These are phyloP conservation scores for Xylariaceae sp. DNA, from an alignment of 2,329 filamentous ascomycete genomes.

Conservation along the genomic window DNA sequence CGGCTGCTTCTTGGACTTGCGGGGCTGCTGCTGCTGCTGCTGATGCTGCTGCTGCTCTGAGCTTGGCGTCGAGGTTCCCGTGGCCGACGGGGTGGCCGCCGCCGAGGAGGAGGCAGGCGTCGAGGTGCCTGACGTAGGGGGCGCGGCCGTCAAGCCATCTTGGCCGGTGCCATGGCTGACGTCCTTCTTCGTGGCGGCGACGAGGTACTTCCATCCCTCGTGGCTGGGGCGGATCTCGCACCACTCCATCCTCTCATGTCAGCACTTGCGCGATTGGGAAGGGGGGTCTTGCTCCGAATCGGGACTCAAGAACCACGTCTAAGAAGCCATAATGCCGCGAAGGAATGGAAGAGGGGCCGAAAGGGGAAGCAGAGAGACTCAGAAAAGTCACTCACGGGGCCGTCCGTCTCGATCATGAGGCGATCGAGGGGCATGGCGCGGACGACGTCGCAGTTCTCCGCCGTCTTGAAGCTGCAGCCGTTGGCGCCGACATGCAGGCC, in stretches of 20 bases:
- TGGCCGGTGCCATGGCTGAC: conserved; percentile 6
- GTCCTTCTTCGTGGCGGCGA: conserved; percentile 28
- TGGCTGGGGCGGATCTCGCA: conserved; percentile 90
- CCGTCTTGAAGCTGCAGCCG: conserved; percentile 92
- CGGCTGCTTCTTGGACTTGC: conserved; percentile 34
- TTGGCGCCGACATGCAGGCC: conserved; percentile 93
- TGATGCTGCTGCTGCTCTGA: conserved; percentile 4
- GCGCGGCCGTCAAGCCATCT: background rate
- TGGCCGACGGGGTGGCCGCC: conserved; percentile 8
- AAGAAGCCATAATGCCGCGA: too few species aligned
- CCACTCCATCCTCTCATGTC: too few species aligned
- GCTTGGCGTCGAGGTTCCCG: background rate
- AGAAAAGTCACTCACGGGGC: too few species aligned
- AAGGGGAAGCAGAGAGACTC: too few species aligned
- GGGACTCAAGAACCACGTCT: too few species aligned
- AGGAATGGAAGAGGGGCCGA: too few species aligned
- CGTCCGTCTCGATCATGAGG: conserved; percentile 93
- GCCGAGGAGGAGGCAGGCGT: conserved; percentile 8
- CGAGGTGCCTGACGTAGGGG: conserved; percentile 2
- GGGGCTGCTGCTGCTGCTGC: conserved; percentile 11
- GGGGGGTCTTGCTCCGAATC: too few species aligned
- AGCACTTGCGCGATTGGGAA: too few species aligned
- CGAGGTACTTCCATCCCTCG: conserved; percentile 67
- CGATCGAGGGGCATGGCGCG: conserved; percentile 68
- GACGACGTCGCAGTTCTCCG: conserved; percentile 82